Evolutionary conservation across 257 asterid genomes (phyloP).

Genomic region (Datura wrightii): DNA sequence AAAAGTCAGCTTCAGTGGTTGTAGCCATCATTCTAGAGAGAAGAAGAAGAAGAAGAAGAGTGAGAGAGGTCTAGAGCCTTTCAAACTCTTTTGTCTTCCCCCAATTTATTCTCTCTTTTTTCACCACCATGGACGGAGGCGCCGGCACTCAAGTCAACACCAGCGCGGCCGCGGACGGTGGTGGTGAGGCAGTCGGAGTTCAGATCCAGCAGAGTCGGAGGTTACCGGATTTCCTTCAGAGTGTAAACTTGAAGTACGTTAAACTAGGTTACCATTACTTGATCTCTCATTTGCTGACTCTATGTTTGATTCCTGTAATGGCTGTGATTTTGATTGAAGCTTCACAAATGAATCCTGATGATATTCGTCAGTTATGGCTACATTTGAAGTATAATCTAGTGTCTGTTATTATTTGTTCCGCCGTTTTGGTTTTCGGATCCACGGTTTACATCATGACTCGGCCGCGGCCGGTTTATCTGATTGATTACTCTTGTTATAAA

Average conservation of each 20-base stretch:
- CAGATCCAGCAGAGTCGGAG: slow-evolving; percentile 70
- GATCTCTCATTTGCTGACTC: slow-evolving; percentile 72
- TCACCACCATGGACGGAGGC: slow-evolving; percentile 60
- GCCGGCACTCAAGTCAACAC: slow-evolving; percentile 33
- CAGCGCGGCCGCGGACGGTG: neutral
- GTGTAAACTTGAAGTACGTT: slow-evolving; percentile 82
- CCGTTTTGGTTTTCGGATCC: slow-evolving; percentile 71
- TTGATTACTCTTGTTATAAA: slow-evolving; percentile 72
- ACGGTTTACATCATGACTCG: slow-evolving; percentile 76
- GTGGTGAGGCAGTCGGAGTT: slow-evolving; percentile 48
- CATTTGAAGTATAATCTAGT: slow-evolving; percentile 75
- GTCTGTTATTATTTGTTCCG: slow-evolving; percentile 62
- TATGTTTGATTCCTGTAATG: slow-evolving; percentile 70
- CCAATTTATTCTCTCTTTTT: neutral
- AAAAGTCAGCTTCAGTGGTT: slow-evolving; percentile 18
- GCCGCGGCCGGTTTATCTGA: slow-evolving; percentile 71
- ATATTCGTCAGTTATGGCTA: slow-evolving; percentile 65
- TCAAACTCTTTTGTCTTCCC: neutral
- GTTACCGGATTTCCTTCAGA: slow-evolving; percentile 79
- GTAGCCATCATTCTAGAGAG: neutral
- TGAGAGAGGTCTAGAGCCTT: neutral
- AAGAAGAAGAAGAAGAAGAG: neutral
- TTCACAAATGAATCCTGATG: slow-evolving; percentile 74
- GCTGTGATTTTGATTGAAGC: slow-evolving; percentile 58
- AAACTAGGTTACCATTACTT: slow-evolving; percentile 85